Evolutionary conservation across 192 early-diverging fungal genomes (phyloP).

Genomic region (Coemansia sp.): DNA sequence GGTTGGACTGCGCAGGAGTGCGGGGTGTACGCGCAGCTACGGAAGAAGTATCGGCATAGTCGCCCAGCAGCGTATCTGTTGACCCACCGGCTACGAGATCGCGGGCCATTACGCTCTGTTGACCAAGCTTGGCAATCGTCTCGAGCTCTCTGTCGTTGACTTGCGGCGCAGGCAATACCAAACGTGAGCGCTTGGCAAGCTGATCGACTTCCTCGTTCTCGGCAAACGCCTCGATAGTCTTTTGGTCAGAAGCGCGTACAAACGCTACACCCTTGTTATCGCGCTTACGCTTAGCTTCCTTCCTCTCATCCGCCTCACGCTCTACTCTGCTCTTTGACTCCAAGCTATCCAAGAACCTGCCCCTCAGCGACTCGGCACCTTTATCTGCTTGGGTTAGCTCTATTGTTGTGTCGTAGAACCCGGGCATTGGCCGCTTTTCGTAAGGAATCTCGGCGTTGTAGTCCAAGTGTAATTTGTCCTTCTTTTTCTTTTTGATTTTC

Average conservation of each 20-base stretch:
- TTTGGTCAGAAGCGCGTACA: slow-evolving; percentile 51
- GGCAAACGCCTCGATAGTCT: slow-evolving; percentile 37
- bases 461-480: slow-evolving; percentile 71
- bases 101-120: slow-evolving; percentile 74
- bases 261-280: slow-evolving; percentile 61
- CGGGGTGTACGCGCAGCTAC: slow-evolving; percentile 51
- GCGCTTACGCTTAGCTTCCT: slow-evolving; percentile 73
- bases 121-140: slow-evolving; percentile 88
- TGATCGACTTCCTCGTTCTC: slow-evolving; percentile 69
- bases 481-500: slow-evolving; percentile 71
- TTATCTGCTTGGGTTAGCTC: slow-evolving; percentile 69
- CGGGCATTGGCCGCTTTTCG: slow-evolving; percentile 81
- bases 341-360: slow-evolving; percentile 72
- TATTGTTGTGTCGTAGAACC: slow-evolving; percentile 92
- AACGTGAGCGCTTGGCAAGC: slow-evolving; percentile 70
- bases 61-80: slow-evolving; percentile 69
- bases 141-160: slow-evolving; percentile 90
- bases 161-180: slow-evolving; percentile 89
- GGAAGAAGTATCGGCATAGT: slow-evolving; percentile 66
- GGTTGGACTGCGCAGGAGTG: slow-evolving; percentile 62
- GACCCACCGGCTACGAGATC: slow-evolving; percentile 67
- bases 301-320: slow-evolving; percentile 79
- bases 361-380: slow-evolving; percentile 67
- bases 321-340: slow-evolving; percentile 86
- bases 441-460: slow-evolving; percentile 98